These are phyloP conservation scores for Cercophora sp. DNA, from an alignment of 495 filamentous ascomycete species.

Conservation along the genomic window DNA sequence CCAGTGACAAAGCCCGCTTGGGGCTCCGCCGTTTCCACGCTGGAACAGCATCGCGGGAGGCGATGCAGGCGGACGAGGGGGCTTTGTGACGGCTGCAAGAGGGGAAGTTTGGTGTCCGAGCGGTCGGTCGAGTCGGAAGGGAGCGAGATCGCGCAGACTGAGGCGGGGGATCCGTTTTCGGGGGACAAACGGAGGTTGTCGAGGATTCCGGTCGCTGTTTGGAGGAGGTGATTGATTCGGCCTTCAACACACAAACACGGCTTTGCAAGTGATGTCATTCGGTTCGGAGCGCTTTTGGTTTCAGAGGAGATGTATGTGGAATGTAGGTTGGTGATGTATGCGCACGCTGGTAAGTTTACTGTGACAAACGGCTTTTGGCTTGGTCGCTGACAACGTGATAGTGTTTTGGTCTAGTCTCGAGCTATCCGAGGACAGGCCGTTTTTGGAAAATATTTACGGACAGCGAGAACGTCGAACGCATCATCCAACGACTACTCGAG, in stretches of 20 bases:
- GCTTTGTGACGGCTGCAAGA: not conserved
- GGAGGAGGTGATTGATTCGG: not conserved
- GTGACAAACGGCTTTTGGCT: too few species aligned
- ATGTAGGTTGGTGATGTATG: too few species aligned
- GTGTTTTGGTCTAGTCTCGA: too few species aligned
- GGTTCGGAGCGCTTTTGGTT: not conserved
- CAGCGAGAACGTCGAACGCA: too few species aligned
- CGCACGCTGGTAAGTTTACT: too few species aligned
- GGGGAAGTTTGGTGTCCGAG: too few species aligned
- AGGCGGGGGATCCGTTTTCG: not conserved
- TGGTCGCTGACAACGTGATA: too few species aligned
- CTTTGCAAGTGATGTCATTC: not conserved
- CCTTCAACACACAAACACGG: not conserved
- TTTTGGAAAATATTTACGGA: too few species aligned
- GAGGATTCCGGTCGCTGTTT: not conserved
- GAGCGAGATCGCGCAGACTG: not conserved
- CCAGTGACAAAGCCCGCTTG: not conserved
- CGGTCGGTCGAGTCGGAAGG: not conserved
- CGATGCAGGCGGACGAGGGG: slow-evolving; percentile 1
- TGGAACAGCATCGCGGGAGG: slow-evolving; percentile 7
- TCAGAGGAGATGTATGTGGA: too few species aligned
- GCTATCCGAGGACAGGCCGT: too few species aligned
- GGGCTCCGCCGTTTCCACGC: not conserved
- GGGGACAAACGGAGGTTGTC: not conserved
- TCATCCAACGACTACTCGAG: too few species aligned